Evolutionary conservation across 176 grass and related monocot genomes (phyloP).

Genomic region (Oryza glaberrima): DNA sequence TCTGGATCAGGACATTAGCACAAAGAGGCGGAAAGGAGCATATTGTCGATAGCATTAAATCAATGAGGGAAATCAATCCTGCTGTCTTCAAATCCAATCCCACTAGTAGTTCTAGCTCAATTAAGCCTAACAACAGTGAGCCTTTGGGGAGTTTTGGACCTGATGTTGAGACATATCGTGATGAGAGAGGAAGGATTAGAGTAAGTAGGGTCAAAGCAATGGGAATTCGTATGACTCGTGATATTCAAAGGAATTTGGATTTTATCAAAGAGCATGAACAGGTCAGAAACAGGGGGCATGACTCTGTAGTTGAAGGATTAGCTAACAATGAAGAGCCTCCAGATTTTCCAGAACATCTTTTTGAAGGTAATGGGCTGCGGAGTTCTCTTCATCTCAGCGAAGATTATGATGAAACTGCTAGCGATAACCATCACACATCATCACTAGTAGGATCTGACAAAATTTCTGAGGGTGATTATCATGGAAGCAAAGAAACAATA

Average conservation of each 20-base stretch:
- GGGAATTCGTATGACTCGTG: constrained; percentile 95
- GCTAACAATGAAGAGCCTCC: constrained; percentile 44
- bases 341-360: constrained; percentile 55
- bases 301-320: constrained; percentile 37
- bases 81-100: constrained; percentile 43
- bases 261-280: constrained; percentile 90
- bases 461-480: constrained; percentile 35
- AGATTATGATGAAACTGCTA: constrained; percentile 43
- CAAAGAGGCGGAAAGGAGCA: constrained; percentile 58
- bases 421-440: constrained; percentile 20
- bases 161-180: constrained; percentile 85
- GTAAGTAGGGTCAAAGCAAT: constrained; percentile 91
- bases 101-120: constrained; percentile 54
- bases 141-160: constrained; percentile 65
- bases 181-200: constrained; percentile 80
- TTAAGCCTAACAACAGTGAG: constrained; percentile 41
- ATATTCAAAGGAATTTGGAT: constrained; percentile 97
- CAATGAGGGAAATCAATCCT: constrained; percentile 46
- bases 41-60: constrained; percentile 37
- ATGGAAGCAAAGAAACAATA: constrained; percentile 57
- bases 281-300: constrained; percentile 46
- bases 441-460: constrained; percentile 32
- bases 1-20: constrained; percentile 53
- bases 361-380: constrained; percentile 38
- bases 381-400: constrained; percentile 43